Percentiles rank a stretch among this genome's conserved stretches.
Evolutionary conservation across 192 early-diverging fungal species (phyloP).

Genomic region (Coemansia sp.): DNA sequence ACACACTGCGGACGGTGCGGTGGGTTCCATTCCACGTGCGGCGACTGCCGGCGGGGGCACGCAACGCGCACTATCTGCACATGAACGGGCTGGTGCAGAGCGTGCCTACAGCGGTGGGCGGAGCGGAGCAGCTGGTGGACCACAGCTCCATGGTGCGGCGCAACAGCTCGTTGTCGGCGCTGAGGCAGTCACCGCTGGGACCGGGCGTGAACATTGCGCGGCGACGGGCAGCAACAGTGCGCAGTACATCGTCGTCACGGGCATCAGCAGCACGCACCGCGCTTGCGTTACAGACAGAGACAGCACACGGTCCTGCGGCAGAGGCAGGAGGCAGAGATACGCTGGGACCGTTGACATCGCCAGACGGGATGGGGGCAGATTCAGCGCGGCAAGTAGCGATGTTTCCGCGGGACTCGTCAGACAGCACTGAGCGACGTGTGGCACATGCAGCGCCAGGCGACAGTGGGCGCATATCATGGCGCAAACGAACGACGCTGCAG

Average conservation of each 20-base stretch:
- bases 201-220: conserved; percentile 1
- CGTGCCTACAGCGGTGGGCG: conserved; percentile 3
- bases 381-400: conserved; percentile 27
- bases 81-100: conserved; percentile 11
- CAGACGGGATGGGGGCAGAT: conserved; percentile 7
- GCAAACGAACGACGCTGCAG: conserved; percentile 5
- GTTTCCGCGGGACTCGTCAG: conserved; percentile 20
- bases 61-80: conserved; percentile 17
- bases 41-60: neutral
- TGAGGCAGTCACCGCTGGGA: conserved; percentile 8
- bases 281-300: no score
- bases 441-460: neutral
- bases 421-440: neutral
- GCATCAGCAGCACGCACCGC: no score
- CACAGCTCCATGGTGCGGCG: conserved; percentile 2
- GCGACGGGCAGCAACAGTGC: conserved; percentile 4
- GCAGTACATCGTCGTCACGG: neutral
- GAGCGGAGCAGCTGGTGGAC: neutral
- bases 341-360: conserved; percentile 15
- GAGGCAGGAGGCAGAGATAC: no score
- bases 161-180: conserved; percentile 10
- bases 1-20: conserved; percentile 10
- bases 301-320: no score
- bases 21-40: conserved; percentile 20
- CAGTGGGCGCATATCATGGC: neutral